Conservation (phyloP, 371 early-diverging fungal genomes). For the Mortierella sp. region DNA sequence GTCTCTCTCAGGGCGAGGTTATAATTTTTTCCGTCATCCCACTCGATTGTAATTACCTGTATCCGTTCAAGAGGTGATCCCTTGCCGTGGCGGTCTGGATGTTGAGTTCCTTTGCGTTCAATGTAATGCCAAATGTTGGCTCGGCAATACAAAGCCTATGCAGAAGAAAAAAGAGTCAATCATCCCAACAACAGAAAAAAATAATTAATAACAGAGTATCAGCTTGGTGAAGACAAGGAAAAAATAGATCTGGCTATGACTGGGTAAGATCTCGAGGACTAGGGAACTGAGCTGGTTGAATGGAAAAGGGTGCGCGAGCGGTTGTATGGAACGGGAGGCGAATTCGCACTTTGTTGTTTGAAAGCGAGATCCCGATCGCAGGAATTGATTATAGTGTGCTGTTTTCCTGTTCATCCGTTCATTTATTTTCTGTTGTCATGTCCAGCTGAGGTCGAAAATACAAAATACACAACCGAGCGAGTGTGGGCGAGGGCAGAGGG, state of each 20-base stretch:
- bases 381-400: neutral
- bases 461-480: neutral
- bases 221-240: neutral
- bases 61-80: slow-evolving; percentile 27
- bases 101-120: slow-evolving; percentile 54
- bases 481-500: slow-evolving; percentile 9
- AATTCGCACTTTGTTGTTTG: too few relatives aligned
- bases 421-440: neutral
- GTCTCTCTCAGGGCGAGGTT: neutral
- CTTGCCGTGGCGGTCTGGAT: slow-evolving; percentile 52
- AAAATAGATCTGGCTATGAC: neutral
- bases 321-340: neutral
- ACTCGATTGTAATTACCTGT: slow-evolving; percentile 30
- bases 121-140: slow-evolving; percentile 36
- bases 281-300: neutral
- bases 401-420: neutral
- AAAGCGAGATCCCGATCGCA: neutral
- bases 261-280: neutral
- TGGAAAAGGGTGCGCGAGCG: neutral
- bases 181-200: neutral
- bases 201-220: neutral
- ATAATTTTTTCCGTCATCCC: neutral
- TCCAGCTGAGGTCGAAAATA: slow-evolving; percentile 12
- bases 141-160: slow-evolving; percentile 51
- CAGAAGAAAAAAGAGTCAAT: neutral